Evolutionary conservation across 371 early-diverging fungal species (phyloP), one percentile per base, ranked within the genome.

Genomic region (Circinella minor): DNA sequence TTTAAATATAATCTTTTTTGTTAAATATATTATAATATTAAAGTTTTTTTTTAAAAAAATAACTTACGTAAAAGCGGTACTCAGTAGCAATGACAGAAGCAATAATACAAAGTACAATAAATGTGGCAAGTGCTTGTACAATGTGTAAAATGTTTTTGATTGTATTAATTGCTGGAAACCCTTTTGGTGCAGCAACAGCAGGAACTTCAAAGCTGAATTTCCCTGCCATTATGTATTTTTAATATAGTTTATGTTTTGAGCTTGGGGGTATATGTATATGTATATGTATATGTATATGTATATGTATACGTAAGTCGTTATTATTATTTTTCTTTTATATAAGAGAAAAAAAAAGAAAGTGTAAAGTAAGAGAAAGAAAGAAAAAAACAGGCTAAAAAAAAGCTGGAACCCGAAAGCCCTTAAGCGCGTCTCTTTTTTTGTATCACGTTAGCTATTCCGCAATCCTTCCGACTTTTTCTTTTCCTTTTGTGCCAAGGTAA

Each of bases 71-170:
- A 54, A 69, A 80, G 7, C 63, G 48, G 27, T 59, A 71, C 59
- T 81, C 80, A 20, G 74, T 69, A 4, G 78, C 69, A 39, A 84
- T 80, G 60, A 80, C 60, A 37, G 84, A 71, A 13, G 75, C 75
- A 14, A 78, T 63, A 7, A 79, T 49, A 63, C 76, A 78, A 9
- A 84, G 69, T 1, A 72, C 69, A 17, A 81, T 17, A 49, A 81
- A 70, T 6, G 75, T 76, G 55, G 70, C 37, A 4, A 73, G 43
- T 1, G 77, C 61, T 46, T 84, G 81, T 9, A 71, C 8, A 4
- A 68, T 14, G 63, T 84, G 82, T 4, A 81, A 59, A 8, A 63
- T 61, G 10, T 69, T 46, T 63, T 80, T 84, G 36, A 70, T 68
- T 15, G 76, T 69, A 4, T 70, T 72, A 14, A 81, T 55, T 15